Evolutionary conservation across 148 eudicot species (phyloP).

Genomic region (Chenopodium album): DNA sequence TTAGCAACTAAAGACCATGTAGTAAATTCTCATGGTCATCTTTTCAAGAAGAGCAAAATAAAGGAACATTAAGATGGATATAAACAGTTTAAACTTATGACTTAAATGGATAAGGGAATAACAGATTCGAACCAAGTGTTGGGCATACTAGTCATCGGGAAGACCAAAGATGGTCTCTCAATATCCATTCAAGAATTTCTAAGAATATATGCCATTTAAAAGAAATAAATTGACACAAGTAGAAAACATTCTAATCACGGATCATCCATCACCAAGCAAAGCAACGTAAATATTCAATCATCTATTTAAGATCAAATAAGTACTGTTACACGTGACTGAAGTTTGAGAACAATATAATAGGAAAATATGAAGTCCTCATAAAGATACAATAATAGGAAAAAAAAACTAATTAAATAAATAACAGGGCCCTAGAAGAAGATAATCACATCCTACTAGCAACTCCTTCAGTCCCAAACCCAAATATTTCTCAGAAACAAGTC

Average conservation of each 20-base stretch:
- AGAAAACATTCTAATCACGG: too few relatives aligned
- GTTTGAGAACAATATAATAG: not conserved
- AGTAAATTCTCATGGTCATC: not conserved
- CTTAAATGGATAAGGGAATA: not conserved
- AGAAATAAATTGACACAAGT: too few relatives aligned
- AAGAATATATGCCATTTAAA: too few relatives aligned
- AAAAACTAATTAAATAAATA: not conserved
- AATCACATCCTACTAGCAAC: not conserved
- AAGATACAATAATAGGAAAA: not conserved
- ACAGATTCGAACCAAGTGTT: not conserved
- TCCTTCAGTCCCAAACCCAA: not conserved
- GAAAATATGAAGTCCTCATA: not conserved
- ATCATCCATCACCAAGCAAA: not conserved
- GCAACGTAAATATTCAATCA: not conserved
- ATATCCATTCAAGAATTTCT: too few relatives aligned
- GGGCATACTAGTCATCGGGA: not conserved
- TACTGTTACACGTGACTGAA: not conserved
- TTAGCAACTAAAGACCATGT: conserved; percentile 10
- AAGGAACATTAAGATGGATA: not conserved
- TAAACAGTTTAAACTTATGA: not conserved
- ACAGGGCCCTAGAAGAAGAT: not conserved
- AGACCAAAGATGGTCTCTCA: not conserved
- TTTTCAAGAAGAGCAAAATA: not conserved
- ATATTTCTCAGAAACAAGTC: not conserved
- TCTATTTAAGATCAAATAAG: not conserved